phyloP scores from a whole-genome alignment of 2,329 filamentous ascomycete genomes.

The Nemania sp. region DNA sequence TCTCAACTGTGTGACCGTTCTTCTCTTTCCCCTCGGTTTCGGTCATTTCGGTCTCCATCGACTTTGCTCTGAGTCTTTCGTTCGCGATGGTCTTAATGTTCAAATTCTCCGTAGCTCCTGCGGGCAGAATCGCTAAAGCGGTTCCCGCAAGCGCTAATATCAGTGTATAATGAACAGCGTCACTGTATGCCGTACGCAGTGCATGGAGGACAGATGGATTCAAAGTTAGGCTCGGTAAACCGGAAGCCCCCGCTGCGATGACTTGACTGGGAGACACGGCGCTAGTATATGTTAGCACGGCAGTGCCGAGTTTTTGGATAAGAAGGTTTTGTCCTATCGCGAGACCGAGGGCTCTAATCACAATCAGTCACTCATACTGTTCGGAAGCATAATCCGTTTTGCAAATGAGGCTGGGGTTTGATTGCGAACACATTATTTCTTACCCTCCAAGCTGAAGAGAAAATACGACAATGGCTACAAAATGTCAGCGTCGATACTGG shows the following conservation, averaged over 20 bases:
- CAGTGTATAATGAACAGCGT: background rate
- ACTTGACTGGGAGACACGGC: background rate
- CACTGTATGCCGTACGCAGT: background rate
- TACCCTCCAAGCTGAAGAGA: background rate
- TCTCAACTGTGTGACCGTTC: too few species aligned
- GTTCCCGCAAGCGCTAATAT: background rate
- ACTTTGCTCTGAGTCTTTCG: too few species aligned
- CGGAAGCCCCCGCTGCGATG: background rate
- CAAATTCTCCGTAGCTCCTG: background rate
- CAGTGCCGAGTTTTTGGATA: background rate
- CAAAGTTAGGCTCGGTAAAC: background rate
- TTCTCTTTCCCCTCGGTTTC: too few species aligned
- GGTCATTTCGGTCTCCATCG: too few species aligned
- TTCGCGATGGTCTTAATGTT: background rate
- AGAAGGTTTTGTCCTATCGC: slow-evolving; percentile 25
- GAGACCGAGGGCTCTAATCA: background rate
- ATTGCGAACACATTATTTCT: too few species aligned
- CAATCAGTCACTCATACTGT: too few species aligned
- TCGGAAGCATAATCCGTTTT: too few species aligned
- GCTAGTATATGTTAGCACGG: slow-evolving; percentile 13
- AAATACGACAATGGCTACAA: background rate
- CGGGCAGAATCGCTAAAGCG: background rate
- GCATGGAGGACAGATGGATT: background rate
- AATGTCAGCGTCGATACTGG: too few species aligned
- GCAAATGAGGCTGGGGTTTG: too few species aligned